Evolutionary conservation across 75 land plant species (phyloP), one percentile per base, ranked within the genome.

Genomic region (Picea glauca): DNA sequence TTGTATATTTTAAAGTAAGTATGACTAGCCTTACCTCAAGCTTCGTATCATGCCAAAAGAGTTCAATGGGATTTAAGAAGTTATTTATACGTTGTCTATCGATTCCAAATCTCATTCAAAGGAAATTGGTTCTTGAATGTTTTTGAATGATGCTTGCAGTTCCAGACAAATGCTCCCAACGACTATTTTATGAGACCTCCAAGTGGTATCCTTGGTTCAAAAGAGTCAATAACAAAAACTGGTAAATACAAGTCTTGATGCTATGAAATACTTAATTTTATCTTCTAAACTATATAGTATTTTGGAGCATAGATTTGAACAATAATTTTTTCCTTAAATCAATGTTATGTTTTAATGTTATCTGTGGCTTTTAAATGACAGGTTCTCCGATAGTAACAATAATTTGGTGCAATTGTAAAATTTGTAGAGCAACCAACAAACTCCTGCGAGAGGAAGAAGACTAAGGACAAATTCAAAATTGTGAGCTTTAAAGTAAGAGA

Each of bases 391-490:
- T 5, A 43, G 5, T 46, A 6, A 5, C 5, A 6, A 46, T 46
- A 5, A 46, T 46, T 46, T 46, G 50, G 50, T 5, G 67, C 83
- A 96, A 97, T 96, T 60, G 96, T 96, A 80, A 96, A 96, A 82
- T 96, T 93, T 84, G 93, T 96, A 72, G 98, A 96, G 79, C 92
- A 84, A 73, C 98, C 98, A 54, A 98, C 94, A 76, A 83, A 86
- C 72, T 84, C 86, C 79, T 91, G 91, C 74, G 87, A 92, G 76
- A 82, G 73, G 63, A 38, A 74, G 26, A 83, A 79, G 32, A 60
- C 85, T 84, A 96, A 86, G 74, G 99, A 92, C 50, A 96, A 96
- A 80, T 96, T 96, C 26, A 94, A 94, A 77, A 96, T 94, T 40
- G 85, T 96, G 83, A 96, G 98, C 81, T 84, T 96, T 80, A 88